Evolutionary conservation across 148 eudicot species (phyloP).

Genomic region (Fagopyrum homotropicum): DNA sequence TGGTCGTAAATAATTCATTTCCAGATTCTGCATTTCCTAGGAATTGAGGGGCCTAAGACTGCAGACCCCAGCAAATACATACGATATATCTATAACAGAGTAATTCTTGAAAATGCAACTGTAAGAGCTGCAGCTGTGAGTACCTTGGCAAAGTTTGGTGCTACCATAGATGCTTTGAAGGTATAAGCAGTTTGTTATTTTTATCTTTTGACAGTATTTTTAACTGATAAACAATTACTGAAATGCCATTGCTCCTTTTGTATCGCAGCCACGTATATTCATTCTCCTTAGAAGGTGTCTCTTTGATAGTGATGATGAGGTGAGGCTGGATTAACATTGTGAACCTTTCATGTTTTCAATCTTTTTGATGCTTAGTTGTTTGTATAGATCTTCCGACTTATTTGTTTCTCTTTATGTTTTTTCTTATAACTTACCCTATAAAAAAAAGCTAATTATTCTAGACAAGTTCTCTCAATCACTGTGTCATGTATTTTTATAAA

Average conservation of each 20-base stretch:
- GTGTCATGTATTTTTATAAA: neutral
- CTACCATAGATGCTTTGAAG: constrained; percentile 79
- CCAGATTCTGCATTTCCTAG: constrained; percentile 96
- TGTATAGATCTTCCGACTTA: neutral
- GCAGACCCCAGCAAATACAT: constrained; percentile 92
- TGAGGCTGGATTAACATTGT: constrained; percentile 21
- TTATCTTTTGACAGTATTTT: neutral
- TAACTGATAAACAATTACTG: constrained; percentile 1
- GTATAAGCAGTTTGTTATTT: constrained; percentile 29
- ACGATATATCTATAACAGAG: constrained; percentile 84
- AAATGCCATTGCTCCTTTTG: constrained; percentile 13
- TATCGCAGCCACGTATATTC: constrained; percentile 84
- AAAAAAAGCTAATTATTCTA: neutral
- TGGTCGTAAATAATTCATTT: neutral
- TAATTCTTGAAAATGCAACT: constrained; percentile 96
- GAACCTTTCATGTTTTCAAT: neutral
- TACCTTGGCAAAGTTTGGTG: constrained; percentile 95
- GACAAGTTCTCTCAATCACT: neutral
- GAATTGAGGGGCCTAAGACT: constrained; percentile 94
- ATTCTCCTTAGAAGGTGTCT: constrained; percentile 82
- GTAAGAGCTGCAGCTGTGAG: constrained; percentile 97
- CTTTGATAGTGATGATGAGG: constrained; percentile 99
- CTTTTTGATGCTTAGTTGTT: constrained; percentile 5
- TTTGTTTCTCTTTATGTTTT: neutral
- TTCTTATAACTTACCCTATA: neutral